phyloP scores from a whole-genome alignment of 2,329 filamentous ascomycete species.

The Sporothrix protearum region DNA sequence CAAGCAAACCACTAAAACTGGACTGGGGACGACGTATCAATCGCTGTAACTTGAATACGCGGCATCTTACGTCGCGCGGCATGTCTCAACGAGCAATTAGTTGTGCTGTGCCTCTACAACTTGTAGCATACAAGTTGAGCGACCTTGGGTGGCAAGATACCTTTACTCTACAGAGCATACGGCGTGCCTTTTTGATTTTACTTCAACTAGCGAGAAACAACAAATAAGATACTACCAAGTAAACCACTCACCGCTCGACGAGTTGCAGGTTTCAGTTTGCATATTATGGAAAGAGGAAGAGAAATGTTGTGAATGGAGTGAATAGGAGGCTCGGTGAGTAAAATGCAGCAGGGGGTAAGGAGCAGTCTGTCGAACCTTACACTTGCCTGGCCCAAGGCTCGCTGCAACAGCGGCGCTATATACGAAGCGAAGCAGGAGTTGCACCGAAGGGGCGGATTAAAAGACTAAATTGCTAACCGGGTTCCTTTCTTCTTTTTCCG shows the following conservation, averaged over 20 bases:
- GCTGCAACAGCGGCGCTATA: not conserved
- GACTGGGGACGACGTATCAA: not conserved
- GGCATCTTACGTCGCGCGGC: not conserved
- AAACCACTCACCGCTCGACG: not conserved
- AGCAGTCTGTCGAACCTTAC: not conserved
- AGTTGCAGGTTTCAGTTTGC: not conserved
- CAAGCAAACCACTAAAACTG: not conserved
- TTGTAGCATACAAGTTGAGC: not conserved
- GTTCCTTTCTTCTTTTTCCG: no score
- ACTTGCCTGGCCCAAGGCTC: not conserved
- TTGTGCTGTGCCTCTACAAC: not conserved
- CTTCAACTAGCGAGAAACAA: no score
- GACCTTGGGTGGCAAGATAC: not conserved
- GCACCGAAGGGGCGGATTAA: not conserved
- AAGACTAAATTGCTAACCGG: not conserved
- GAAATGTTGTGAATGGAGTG: not conserved
- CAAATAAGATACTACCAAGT: not conserved
- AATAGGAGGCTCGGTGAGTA: not conserved
- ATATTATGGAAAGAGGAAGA: not conserved
- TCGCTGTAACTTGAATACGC: not conserved
- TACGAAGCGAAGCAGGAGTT: not conserved
- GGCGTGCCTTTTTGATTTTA: not conserved
- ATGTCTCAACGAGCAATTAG: not conserved
- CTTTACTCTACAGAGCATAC: no score
- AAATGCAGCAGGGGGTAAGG: not conserved